A percentile compares a stretch with the other conserved stretches of the same genome.
Conservation (phyloP, 2,329 filamentous ascomycete species). For the Chaetomium sp. region DNA sequence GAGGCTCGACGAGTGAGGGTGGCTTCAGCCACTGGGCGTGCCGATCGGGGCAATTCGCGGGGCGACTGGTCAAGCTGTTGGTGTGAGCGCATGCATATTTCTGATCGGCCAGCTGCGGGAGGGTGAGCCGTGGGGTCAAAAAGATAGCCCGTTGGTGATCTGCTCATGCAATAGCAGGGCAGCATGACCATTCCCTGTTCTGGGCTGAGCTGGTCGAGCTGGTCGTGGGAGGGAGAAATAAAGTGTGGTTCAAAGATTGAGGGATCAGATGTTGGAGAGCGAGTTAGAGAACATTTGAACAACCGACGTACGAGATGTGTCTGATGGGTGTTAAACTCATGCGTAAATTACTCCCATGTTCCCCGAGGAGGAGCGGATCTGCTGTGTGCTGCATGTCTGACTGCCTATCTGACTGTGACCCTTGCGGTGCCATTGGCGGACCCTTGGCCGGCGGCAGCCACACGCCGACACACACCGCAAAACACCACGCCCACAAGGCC, state of each 20-base stretch:
- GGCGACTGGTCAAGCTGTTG: constrained; percentile 24
- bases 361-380: neutral
- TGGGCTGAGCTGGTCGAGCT: neutral
- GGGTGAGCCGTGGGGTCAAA: neutral
- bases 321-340: constrained; percentile 4
- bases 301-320: constrained; percentile 10
- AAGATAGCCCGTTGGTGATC: constrained; percentile 14
- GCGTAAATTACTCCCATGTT: neutral
- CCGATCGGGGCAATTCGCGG: constrained; percentile 23
- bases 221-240: neutral
- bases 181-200: neutral
- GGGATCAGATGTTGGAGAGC: neutral
- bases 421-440: constrained; percentile 18
- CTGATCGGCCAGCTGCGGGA: constrained; percentile 16
- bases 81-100: constrained; percentile 21
- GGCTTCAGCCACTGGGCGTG: constrained; percentile 26
- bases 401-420: constrained; percentile 22
- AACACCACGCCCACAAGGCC: neutral
- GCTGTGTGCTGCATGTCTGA: constrained; percentile 25
- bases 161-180: constrained; percentile 9
- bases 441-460: constrained; percentile 15
- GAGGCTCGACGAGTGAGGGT: constrained; percentile 16
- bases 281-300: constrained; percentile 9
- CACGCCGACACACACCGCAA: constrained; percentile 19
- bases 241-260: neutral